Conservation (phyloP, 805 yeast species). For the Saturnispora hagleri region DNA sequence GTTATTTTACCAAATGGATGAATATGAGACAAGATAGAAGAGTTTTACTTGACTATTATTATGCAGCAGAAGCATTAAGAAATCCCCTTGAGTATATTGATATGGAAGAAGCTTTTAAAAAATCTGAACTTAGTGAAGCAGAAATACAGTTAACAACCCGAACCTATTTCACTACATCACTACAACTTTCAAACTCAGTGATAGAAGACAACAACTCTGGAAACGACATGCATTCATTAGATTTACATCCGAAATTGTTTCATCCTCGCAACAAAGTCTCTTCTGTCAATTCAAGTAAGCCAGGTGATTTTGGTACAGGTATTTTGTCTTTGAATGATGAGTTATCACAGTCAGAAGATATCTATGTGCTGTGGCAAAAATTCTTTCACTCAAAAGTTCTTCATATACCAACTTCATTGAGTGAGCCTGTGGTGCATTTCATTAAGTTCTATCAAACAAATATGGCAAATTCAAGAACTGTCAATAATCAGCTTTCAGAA, state of each 20-base stretch:
- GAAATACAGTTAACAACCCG: constrained; percentile 15
- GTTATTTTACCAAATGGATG: constrained; percentile 48
- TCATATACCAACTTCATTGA: constrained; percentile 22
- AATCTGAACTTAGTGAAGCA: neutral
- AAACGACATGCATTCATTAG: neutral
- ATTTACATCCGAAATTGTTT: neutral
- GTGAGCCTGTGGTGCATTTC: constrained; percentile 31
- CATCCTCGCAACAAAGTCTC: neutral
- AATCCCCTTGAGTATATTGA: constrained; percentile 51
- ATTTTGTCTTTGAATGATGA: constrained; percentile 15
- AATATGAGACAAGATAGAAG: constrained; percentile 36
- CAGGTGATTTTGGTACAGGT: constrained; percentile 15
- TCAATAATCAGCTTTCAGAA: neutral
- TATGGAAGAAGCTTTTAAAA: neutral
- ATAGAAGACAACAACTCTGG: neutral
- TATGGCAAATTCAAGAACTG: neutral
- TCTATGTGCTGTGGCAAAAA: constrained; percentile 37
- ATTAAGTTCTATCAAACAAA: constrained; percentile 8
- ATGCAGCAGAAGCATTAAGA: constrained; percentile 54
- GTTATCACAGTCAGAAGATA: constrained; percentile 42
- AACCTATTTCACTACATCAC: neutral
- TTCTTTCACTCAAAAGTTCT: constrained; percentile 31
- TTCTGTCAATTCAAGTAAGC: constrained; percentile 14
- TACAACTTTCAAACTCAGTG: neutral
- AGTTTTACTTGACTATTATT: constrained; percentile 52